Conservation (phyloP, 495 filamentous ascomycete species). For the Hyaloscypha variabilis region DNA sequence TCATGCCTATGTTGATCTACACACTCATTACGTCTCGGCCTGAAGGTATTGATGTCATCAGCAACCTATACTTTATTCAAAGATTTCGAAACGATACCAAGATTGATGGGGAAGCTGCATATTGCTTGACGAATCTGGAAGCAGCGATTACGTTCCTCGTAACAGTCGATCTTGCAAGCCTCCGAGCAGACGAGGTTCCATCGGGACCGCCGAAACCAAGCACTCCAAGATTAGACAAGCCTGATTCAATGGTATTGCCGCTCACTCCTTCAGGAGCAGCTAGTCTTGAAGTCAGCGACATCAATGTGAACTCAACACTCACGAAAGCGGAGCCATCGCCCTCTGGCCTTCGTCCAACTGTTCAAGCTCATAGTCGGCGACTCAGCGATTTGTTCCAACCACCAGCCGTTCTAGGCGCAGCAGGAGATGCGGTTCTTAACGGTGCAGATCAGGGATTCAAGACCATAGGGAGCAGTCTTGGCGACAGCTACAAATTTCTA, state of each 20-base stretch:
- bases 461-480: slow-evolving; percentile 83
- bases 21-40: slow-evolving; percentile 88
- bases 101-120: slow-evolving; percentile 90
- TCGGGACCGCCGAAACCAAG: slow-evolving; percentile 64
- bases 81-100: slow-evolving; percentile 85
- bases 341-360: slow-evolving; percentile 39
- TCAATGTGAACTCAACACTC: slow-evolving; percentile 27
- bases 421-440: slow-evolving; percentile 79
- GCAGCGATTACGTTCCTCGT: slow-evolving; percentile 96
- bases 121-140: slow-evolving; percentile 95
- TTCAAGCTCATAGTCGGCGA: slow-evolving; percentile 56
- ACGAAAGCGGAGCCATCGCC: slow-evolving; percentile 44
- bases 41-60: slow-evolving; percentile 85
- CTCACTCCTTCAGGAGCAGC: slow-evolving; percentile 36
- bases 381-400: slow-evolving; percentile 85
- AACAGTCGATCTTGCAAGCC: slow-evolving; percentile 90
- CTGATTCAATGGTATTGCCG: slow-evolving; percentile 31
- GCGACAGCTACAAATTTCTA: slow-evolving; percentile 90
- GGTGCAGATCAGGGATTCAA: slow-evolving; percentile 91
- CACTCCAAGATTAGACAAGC: slow-evolving; percentile 47
- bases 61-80: slow-evolving; percentile 92
- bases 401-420: slow-evolving; percentile 76
- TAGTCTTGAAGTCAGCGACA: slow-evolving; percentile 24
- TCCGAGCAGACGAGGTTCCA: slow-evolving; percentile 78
- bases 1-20: slow-evolving; percentile 95